A percentile compares a stretch with the other conserved stretches of the same genome.
phyloP scores from a whole-genome alignment of 2,329 filamentous ascomycete species.

The Albophoma yamanashiensis region DNA sequence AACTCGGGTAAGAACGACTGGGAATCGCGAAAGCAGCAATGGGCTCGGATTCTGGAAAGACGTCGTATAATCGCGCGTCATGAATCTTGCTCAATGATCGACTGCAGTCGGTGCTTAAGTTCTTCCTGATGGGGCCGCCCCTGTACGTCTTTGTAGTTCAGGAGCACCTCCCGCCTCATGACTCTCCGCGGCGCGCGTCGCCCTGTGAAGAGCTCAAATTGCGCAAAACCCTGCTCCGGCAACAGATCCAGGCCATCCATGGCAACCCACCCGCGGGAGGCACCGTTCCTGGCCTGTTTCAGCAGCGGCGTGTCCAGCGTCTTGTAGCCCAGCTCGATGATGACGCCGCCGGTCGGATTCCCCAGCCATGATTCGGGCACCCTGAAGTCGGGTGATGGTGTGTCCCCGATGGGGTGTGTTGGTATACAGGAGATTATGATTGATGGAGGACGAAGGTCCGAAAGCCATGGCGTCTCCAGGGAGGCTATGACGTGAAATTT shows the following conservation, averaged over 20 bases:
- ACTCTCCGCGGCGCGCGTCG: slow-evolving; percentile 38
- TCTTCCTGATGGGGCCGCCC: slow-evolving; percentile 27
- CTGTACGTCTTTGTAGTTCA: slow-evolving; percentile 31
- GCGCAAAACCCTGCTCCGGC: slow-evolving; percentile 69
- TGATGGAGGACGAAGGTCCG: slow-evolving; percentile 51
- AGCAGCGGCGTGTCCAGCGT: slow-evolving; percentile 62
- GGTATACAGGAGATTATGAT: slow-evolving; percentile 71
- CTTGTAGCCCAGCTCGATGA: slow-evolving; percentile 66
- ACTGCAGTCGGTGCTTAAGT: slow-evolving; percentile 20
- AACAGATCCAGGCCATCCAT: slow-evolving; percentile 68
- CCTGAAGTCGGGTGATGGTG: slow-evolving; percentile 57
- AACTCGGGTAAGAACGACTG: background rate
- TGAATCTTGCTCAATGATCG: slow-evolving; percentile 14
- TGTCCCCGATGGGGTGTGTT: slow-evolving; percentile 53
- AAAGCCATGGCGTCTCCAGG: slow-evolving; percentile 53
- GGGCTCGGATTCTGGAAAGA: slow-evolving; percentile 1
- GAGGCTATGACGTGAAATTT: slow-evolving; percentile 48
- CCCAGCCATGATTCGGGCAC: slow-evolving; percentile 59
- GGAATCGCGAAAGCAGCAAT: background rate
- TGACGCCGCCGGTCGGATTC: slow-evolving; percentile 64
- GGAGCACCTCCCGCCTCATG: slow-evolving; percentile 57
- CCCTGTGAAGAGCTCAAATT: slow-evolving; percentile 74
- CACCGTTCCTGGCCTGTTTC: slow-evolving; percentile 50
- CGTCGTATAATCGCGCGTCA: background rate
- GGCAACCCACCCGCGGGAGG: slow-evolving; percentile 58